phyloP scores from a whole-genome alignment of 2,329 filamentous ascomycete genomes.

The Harringtonia aguacate region DNA sequence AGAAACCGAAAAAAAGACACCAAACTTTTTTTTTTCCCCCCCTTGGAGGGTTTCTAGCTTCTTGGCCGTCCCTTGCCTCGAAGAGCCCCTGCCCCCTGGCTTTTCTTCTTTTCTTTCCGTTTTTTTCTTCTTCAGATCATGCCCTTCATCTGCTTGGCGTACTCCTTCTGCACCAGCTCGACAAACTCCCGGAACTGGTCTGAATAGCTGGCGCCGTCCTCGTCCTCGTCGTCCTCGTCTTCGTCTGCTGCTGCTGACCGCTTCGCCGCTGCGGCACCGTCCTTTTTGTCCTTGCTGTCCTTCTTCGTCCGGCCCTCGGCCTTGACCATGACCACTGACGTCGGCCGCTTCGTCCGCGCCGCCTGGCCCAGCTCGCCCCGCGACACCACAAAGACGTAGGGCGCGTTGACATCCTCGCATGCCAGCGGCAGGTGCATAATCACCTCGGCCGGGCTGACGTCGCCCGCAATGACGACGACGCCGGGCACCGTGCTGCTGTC shows the following conservation, averaged over 20 bases:
- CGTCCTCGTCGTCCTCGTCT: conserved; percentile 31
- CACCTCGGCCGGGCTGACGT: conserved; percentile 97
- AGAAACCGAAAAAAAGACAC: neutral
- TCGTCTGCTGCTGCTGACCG: conserved; percentile 14
- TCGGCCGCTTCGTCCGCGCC: conserved; percentile 90
- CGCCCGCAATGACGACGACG: conserved; percentile 86
- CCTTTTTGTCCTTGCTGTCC: conserved; percentile 45
- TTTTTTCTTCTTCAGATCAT: conserved; percentile 15
- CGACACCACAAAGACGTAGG: conserved; percentile 89
- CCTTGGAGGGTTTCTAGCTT: no score
- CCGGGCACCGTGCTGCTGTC: conserved; percentile 45
- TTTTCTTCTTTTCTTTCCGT: no score
- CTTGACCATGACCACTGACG: conserved; percentile 82
- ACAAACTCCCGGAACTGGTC: conserved; percentile 55
- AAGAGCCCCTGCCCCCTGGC: no score
- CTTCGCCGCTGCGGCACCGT: conserved; percentile 13
- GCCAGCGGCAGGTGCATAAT: conserved; percentile 96
- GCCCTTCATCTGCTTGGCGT: conserved; percentile 38
- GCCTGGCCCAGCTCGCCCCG: conserved; percentile 90
- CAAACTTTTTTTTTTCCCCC: no score
- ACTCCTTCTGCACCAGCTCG: conserved; percentile 58
- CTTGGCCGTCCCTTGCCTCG: no score
- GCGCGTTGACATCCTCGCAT: conserved; percentile 95
- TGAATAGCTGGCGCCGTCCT: conserved; percentile 47
- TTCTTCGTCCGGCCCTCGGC: conserved; percentile 33